Conservation (phyloP, 768 basidiomycete species). For the Mycena rosella region DNA sequence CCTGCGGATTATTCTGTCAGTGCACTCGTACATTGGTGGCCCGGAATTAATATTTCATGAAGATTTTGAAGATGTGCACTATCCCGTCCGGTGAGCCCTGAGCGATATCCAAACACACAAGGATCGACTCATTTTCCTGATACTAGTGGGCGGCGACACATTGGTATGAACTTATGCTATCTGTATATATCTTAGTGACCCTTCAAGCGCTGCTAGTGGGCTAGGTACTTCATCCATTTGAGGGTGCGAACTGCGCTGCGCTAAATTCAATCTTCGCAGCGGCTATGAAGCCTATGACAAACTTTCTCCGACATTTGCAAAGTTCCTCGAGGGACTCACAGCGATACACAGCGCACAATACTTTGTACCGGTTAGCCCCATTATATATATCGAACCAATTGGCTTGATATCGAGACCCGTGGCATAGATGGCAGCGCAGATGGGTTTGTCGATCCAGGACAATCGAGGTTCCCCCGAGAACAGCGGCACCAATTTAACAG, state of each 20-base stretch:
- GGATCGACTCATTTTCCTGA: neutral
- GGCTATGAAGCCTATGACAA: conserved; percentile 75
- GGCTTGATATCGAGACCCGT: neutral
- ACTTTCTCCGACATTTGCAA: conserved; percentile 64
- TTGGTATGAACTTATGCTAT: too few species aligned
- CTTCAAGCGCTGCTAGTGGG: conserved; percentile 49
- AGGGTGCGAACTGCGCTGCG: too few species aligned
- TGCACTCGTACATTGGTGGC: too few species aligned
- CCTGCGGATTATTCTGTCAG: conserved; percentile 69
- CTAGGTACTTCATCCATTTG: conserved; percentile 45
- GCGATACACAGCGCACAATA: conserved; percentile 62
- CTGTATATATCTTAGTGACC: too few species aligned
- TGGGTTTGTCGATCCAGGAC: conserved; percentile 45
- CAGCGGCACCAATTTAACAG: conserved; percentile 58
- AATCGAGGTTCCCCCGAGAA: conserved; percentile 67
- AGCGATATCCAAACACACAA: neutral
- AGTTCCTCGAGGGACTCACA: conserved; percentile 69
- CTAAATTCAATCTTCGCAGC: too few species aligned
- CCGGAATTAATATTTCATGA: conserved; percentile 15
- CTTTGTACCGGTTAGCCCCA: conserved; percentile 3
- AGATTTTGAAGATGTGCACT: conserved; percentile 57
- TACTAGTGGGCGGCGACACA: conserved; percentile 55
- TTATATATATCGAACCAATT: neutral
- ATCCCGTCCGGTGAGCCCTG: conserved; percentile 47
- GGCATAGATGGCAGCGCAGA: conserved; percentile 14